These are phyloP conservation scores for Grifola frondosa DNA, from an alignment of 1,284 basidiomycete species.

Conservation along the genomic window DNA sequence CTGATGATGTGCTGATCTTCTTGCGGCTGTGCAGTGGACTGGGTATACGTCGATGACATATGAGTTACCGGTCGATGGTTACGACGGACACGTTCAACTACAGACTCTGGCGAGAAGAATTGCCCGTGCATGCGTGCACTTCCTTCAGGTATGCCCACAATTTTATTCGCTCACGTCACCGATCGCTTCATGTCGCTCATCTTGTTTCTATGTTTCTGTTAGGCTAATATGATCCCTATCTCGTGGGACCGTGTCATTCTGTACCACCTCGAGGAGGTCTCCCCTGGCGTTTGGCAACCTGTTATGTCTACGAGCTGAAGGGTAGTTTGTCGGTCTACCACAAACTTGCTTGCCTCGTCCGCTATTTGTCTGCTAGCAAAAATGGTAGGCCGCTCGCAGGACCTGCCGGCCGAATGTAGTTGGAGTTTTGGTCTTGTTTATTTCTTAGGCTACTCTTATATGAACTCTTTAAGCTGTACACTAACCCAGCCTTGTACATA, in stretches of 20 bases:
- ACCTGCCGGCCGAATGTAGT: not conserved
- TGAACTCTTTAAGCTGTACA: not conserved
- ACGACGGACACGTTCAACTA: constrained; percentile 62
- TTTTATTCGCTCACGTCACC: constrained; percentile 3
- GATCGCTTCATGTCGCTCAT: constrained; percentile 4
- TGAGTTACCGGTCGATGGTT: constrained; percentile 69
- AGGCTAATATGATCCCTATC: constrained; percentile 66
- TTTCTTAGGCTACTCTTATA: no score
- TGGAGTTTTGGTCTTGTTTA: no score
- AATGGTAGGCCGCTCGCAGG: not conserved
- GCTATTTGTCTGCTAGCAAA: no score
- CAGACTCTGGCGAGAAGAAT: constrained; percentile 68
- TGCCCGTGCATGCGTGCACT: constrained; percentile 70
- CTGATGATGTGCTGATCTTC: constrained; percentile 3
- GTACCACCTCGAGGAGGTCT: constrained; percentile 69
- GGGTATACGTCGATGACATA: constrained; percentile 72
- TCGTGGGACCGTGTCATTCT: constrained; percentile 68
- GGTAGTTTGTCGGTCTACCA: no score
- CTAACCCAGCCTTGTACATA: no score
- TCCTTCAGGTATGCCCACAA: constrained; percentile 56
- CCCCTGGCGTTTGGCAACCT: constrained; percentile 69
- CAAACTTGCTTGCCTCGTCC: no score
- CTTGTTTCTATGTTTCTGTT: constrained; percentile 13
- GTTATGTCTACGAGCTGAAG: constrained; percentile 41
- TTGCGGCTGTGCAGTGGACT: constrained; percentile 55